Base-by-base conservation (phyloP, 352 stramenopile species). In the Phytophthora ohioensis region DNA sequence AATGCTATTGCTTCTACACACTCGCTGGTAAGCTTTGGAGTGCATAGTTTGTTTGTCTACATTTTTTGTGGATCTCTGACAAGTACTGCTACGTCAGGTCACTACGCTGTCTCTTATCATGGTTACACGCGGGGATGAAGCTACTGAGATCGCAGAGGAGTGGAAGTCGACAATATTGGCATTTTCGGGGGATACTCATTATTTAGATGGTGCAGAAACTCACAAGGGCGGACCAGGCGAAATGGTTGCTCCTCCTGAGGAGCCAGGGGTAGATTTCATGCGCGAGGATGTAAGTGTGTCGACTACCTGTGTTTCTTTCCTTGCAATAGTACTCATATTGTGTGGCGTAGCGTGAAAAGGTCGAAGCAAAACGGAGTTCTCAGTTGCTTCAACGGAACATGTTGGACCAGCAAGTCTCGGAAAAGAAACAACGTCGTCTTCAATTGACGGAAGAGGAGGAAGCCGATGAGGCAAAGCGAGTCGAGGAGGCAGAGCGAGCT, bases 361-460 rank as follows among this genome's bases (percentile, higher is more conserved):
- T 35, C 12, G 43, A 69, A 42, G 52, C 43, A 56, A 76, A 70
- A 39, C 52, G 38, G 38, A 70, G n/a, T 5, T 71, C 46, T 46
- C 71, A 80, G 52, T 38, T 58, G 42, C 57, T 65, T 27, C 71
- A 76, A 46, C 59, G 47, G 7, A 53, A 63, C 48, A 60, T 75
- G 59, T 38, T 79, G 35, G 64, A 82, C 8, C 48, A 69, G 48
- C 69, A 80, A 80, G 58, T 78, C 5, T 30, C 60, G 30, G 71
- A 82, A 51, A 55, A 57, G 12, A 69, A 60, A 21, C 53, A 71
- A 48, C 57, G 21, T 6, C 34, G 57, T 2, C n/a, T 59, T 62
- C 53, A 71, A 17, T 49, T 64, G 31, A 45, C 43, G 11, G 48
- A 63, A 27, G 30, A 76, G 1, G 21, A 53, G 1, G 21, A 68